Evolutionary conservation across 2,329 filamentous ascomycete species (phyloP), one percentile per base, ranked within the genome.

Genomic region (Ustilaginoidea virens): DNA sequence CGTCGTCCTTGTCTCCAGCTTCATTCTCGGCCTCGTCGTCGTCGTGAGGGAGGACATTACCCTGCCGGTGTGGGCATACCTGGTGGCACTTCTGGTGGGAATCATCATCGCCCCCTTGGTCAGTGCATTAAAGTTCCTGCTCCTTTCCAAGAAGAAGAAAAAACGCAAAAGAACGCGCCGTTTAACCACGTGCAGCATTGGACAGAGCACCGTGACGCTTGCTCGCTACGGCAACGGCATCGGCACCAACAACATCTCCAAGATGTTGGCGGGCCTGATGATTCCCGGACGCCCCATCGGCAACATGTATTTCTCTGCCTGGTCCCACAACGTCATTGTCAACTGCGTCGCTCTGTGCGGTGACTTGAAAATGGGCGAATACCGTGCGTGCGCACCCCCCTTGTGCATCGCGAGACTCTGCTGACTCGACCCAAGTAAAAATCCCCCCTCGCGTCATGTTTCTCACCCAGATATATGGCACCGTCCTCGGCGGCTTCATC

Each of bases 341-440:
- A 65, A 65, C 28, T 48, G 55, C 0, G 59, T 71, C 25, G 61
- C 50, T 30, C 47, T 72, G 5, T 62, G 53, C 21, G 61, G 56
- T 26, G 64, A 69, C 35, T 42, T 72, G 15, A 72, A 72, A 47
- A 58, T 70, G 54, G 68, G 67, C 13, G 63, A 71, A 49, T 72
- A 72, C 28, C 56, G 62, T 63, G 47, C 29, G 58, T 50, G 4
- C 13, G 37, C 6, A 11, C n/a, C 4, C 13, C 17, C 11, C 16
- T 27, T 6, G 7, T 7, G 14, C n/a, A n/a, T n/a, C n/a, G n/a
- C n/a, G n/a, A n/a, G n/a, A n/a, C n/a, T n/a, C n/a, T n/a, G n/a
- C n/a, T n/a, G n/a, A n/a, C n/a, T n/a, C 17, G 16, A 8, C 5
- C 5, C 13, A 14, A 33, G 28, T 30, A 5, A 51, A 58, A 28